Percentiles rank a stretch among this genome's conserved stretches.
Evolutionary conservation across 139 green algal species (phyloP).

Genomic region (Chloropicon primus): DNA sequence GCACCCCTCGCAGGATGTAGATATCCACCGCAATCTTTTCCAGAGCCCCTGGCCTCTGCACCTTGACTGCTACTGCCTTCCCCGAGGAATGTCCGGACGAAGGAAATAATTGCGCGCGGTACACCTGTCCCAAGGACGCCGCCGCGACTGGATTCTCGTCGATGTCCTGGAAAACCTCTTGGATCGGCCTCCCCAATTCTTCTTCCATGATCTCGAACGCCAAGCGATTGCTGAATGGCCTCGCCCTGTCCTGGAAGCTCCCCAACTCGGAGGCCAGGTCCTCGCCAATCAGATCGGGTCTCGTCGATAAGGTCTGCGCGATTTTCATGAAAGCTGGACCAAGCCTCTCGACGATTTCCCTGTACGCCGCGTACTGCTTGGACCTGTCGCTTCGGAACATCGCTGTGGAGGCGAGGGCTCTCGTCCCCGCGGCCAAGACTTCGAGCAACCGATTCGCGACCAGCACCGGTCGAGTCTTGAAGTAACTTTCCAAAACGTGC

Average conservation of each 20-base stretch:
- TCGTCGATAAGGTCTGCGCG: conserved; percentile 33
- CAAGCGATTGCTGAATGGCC: conserved; percentile 1
- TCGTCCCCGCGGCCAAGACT: background rate
- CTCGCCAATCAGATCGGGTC: conserved; percentile 29
- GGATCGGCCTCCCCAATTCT: background rate
- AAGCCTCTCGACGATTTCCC: conserved; percentile 24
- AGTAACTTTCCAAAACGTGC: too few relatives aligned
- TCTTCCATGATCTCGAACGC: conserved; percentile 3
- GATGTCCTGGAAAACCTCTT: conserved; percentile 6
- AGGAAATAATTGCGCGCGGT: conserved; percentile 27
- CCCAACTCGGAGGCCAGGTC: background rate
- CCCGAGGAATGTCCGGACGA: conserved; percentile 28
- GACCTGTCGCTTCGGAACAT: background rate
- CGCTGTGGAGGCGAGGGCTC: background rate
- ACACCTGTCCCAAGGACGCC: conserved; percentile 37
- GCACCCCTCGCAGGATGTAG: background rate
- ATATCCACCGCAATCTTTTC: background rate
- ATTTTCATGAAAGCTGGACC: conserved; percentile 31
- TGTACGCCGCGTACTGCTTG: background rate
- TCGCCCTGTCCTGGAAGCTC: conserved; percentile 6
- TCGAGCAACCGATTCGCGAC: background rate
- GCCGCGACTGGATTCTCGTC: conserved; percentile 23
- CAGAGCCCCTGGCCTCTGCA: conserved; percentile 8
- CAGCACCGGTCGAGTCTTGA: too few relatives aligned
- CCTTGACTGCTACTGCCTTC: conserved; percentile 8